Conservation (phyloP, 495 filamentous ascomycete species). For the Penicillium coprophilum region DNA sequence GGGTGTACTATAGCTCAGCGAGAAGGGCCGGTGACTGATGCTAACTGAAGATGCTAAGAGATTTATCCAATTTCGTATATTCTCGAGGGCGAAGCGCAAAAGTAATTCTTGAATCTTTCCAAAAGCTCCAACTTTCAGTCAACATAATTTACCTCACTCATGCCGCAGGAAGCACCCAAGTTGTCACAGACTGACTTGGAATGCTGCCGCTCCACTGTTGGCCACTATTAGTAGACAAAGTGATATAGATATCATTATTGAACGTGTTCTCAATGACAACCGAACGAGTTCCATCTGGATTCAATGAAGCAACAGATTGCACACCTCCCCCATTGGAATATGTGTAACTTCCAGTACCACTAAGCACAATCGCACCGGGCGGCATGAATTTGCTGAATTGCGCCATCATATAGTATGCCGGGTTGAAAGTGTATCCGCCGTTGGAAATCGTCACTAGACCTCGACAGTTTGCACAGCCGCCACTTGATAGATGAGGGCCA, state of each 20-base stretch:
- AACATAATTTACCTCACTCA: not conserved
- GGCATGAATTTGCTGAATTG: conserved; percentile 60
- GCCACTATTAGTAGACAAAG: conserved; percentile 40
- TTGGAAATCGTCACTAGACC: conserved; percentile 51
- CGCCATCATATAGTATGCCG: conserved; percentile 57
- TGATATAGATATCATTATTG: conserved; percentile 49
- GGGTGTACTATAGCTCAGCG: too few species aligned
- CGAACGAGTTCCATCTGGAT: conserved; percentile 51
- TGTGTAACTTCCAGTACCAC: conserved; percentile 48
- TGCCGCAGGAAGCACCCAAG: conserved; percentile 50
- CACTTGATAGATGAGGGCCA: conserved; percentile 50
- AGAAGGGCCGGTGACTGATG: not conserved
- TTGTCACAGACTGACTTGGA: conserved; percentile 47
- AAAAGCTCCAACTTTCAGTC: not conserved
- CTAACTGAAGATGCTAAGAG: not conserved
- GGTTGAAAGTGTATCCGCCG: conserved; percentile 44
- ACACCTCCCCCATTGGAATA: conserved; percentile 42
- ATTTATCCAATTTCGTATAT: not conserved
- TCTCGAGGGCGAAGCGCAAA: not conserved
- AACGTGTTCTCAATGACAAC: conserved; percentile 57
- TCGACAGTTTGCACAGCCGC: conserved; percentile 49
- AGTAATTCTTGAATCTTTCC: not conserved
- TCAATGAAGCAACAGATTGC: conserved; percentile 51
- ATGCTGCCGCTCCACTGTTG: conserved; percentile 54
- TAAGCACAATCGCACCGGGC: conserved; percentile 46